These are phyloP conservation scores for Mortierella sp. DNA, from an alignment of 371 early-diverging fungal species.

Conservation along the genomic window DNA sequence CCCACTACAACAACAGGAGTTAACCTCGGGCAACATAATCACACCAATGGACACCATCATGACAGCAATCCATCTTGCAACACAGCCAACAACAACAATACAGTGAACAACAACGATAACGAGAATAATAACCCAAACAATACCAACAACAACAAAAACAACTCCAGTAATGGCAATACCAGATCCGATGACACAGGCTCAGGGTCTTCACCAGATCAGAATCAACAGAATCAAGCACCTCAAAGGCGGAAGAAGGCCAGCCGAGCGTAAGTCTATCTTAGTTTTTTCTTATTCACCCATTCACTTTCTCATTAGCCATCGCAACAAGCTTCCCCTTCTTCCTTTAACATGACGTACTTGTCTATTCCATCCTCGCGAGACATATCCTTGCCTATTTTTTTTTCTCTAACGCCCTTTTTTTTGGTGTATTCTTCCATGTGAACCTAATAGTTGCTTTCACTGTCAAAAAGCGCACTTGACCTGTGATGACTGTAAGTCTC, in stretches of 20 bases:
- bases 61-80: no score
- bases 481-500: constrained; percentile 71
- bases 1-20: no score
- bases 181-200: constrained; percentile 30
- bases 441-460: constrained; percentile 58
- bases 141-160: constrained; percentile 3
- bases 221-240: constrained; percentile 21
- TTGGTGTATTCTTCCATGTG: no score
- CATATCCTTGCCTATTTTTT: not conserved
- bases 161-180: constrained; percentile 6
- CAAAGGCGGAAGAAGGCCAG: constrained; percentile 54
- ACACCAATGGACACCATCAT: no score
- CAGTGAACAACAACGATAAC: constrained; percentile 1
- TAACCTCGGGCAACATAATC: no score
- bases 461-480: constrained; percentile 73
- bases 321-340: constrained; percentile 6
- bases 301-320: no score
- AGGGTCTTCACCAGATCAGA: constrained; percentile 39
- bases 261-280: constrained; percentile 50
- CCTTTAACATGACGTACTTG: not conserved
- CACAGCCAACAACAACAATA: constrained; percentile 2
- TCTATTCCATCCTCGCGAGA: not conserved
- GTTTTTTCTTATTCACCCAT: no score
- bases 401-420: not conserved
- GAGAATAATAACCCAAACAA: not conserved